phyloP scores from a whole-genome alignment of 2,329 filamentous ascomycete species.

The Metarhizium brunneum region DNA sequence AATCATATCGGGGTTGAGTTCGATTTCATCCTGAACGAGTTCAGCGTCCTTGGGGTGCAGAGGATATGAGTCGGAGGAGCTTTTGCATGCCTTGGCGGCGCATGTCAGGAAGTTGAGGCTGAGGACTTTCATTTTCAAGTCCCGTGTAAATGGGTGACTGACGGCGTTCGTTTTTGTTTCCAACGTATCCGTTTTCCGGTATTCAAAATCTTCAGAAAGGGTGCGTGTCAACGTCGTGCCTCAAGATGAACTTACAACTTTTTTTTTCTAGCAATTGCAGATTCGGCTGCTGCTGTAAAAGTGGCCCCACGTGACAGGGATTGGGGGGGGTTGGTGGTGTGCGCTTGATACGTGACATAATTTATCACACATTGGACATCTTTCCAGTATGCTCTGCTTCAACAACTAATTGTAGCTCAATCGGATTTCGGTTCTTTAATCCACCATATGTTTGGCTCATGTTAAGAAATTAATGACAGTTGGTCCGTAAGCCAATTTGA shows the following conservation, averaged over 20 bases:
- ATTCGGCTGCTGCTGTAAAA: neutral
- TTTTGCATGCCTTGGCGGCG: slow-evolving; percentile 91
- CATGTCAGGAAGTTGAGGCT: slow-evolving; percentile 96
- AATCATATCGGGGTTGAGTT: slow-evolving; percentile 72
- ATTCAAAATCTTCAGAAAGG: neutral
- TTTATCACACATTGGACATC: neutral
- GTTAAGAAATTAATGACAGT: neutral
- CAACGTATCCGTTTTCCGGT: neutral
- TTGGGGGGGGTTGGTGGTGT: neutral
- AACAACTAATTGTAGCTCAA: neutral
- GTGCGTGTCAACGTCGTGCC: neutral
- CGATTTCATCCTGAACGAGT: slow-evolving; percentile 77
- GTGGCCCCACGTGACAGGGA: slow-evolving; percentile 8
- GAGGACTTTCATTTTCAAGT: slow-evolving; percentile 76
- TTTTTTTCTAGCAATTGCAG: slow-evolving; percentile 9
- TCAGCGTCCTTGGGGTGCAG: slow-evolving; percentile 89
- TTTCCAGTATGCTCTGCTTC: neutral
- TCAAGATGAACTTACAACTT: slow-evolving; percentile 18
- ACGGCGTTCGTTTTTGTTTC: neutral
- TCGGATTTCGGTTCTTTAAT: no score
- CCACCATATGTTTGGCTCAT: no score
- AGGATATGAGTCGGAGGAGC: slow-evolving; percentile 69
- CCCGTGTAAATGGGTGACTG: neutral
- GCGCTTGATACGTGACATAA: neutral
- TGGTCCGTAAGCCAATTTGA: neutral